Evolutionary conservation across 768 basidiomycete species (phyloP).

Genomic region (Mycena venus): DNA sequence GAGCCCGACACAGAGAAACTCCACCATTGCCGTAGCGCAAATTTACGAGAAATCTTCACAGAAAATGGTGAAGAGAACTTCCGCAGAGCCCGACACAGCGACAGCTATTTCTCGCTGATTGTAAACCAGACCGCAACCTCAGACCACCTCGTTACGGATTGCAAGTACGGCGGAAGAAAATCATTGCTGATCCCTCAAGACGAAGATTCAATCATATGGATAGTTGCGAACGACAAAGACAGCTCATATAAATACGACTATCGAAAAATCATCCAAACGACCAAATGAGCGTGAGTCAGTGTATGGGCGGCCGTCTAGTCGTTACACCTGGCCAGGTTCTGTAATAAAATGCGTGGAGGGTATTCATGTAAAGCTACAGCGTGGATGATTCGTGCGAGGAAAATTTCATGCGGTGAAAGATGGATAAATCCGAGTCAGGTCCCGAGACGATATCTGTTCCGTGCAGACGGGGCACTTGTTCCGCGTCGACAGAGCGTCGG

Average conservation of each 20-base stretch:
- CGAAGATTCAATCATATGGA: background rate
- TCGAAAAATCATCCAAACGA: background rate
- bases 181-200: too few species aligned
- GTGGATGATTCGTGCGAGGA: slow-evolving; percentile 4
- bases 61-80: too few species aligned
- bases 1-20: too few species aligned
- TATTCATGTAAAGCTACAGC: slow-evolving; percentile 24
- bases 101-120: too few species aligned
- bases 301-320: slow-evolving; percentile 5
- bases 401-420: slow-evolving; percentile 29
- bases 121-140: too few species aligned
- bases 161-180: too few species aligned
- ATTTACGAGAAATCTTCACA: too few species aligned
- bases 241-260: slow-evolving; percentile 3
- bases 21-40: too few species aligned
- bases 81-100: too few species aligned
- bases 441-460: slow-evolving; percentile 11
- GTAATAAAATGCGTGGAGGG: slow-evolving; percentile 5
- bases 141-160: too few species aligned
- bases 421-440: slow-evolving; percentile 31
- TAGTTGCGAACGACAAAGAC: background rate
- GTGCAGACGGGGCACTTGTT: slow-evolving; percentile 37
- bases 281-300: background rate
- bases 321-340: slow-evolving; percentile 1
- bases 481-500: slow-evolving; percentile 8